phyloP scores from a whole-genome alignment of 2,329 filamentous ascomycete genomes.

The Metarhizium humberi region DNA sequence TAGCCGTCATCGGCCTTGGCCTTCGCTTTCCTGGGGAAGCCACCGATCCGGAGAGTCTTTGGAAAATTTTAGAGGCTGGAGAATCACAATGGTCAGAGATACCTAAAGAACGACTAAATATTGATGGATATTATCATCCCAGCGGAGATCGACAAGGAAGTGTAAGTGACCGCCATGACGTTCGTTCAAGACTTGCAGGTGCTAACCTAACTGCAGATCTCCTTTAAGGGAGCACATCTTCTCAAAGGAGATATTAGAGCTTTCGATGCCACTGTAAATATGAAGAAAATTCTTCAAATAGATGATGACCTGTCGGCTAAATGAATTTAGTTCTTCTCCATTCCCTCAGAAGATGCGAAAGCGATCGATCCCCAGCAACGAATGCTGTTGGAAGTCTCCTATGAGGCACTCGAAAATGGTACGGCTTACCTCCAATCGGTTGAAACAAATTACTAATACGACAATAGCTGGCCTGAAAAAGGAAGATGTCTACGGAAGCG shows the following conservation, averaged over 20 bases:
- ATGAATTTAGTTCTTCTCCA: constrained; percentile 36
- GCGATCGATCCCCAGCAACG: constrained; percentile 45
- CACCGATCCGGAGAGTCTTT: constrained; percentile 32
- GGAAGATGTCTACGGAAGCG: constrained; percentile 32
- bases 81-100: constrained; percentile 40
- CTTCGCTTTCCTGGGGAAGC: constrained; percentile 43
- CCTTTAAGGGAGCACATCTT: constrained; percentile 41
- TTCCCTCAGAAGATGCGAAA: constrained; percentile 38
- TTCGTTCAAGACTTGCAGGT: neutral
- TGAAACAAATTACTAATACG: neutral
- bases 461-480: constrained; percentile 32
- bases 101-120: constrained; percentile 38
- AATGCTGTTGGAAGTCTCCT: constrained; percentile 40
- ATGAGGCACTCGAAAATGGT: constrained; percentile 43
- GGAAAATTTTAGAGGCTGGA: constrained; percentile 35
- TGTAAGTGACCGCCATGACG: constrained; percentile 21
- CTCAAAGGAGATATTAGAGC: constrained; percentile 34
- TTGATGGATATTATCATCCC: constrained; percentile 44
- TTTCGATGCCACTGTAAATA: constrained; percentile 39
- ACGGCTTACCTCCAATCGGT: neutral
- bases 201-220: constrained; percentile 24
- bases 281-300: neutral
- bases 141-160: constrained; percentile 38
- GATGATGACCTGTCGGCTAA: neutral
- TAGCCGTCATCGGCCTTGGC: constrained; percentile 42